Evolutionary conservation across 768 basidiomycete genomes (phyloP).

Genomic region (Xerocomus brunneocitrinus): DNA sequence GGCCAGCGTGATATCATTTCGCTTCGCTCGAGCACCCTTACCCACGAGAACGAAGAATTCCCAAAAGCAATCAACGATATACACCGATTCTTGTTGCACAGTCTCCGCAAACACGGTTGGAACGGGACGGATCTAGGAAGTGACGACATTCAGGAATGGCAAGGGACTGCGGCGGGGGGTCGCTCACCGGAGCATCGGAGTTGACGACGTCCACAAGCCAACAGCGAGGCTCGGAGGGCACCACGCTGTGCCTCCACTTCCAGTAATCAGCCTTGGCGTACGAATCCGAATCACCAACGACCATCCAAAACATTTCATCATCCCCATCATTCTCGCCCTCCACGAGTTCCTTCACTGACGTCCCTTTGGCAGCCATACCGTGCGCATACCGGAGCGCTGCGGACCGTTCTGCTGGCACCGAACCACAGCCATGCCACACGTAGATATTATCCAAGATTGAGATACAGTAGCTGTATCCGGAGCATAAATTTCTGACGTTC

Average conservation of each 20-base stretch:
- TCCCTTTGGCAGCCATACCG: conserved; percentile 37
- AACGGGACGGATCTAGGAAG: conserved; percentile 43
- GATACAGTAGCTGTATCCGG: conserved; percentile 79
- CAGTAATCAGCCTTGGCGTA: conserved; percentile 82
- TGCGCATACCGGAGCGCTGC: conserved; percentile 62
- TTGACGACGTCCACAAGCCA: conserved; percentile 53
- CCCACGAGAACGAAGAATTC: conserved; percentile 78
- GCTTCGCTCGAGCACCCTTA: conserved; percentile 54
- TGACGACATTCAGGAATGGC: conserved; percentile 1
- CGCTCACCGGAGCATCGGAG: conserved; percentile 38
- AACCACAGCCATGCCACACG: conserved; percentile 80
- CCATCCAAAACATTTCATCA: conserved; percentile 85
- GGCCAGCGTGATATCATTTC: conserved; percentile 58
- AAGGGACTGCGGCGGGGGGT: background rate
- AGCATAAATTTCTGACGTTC: conserved; percentile 68
- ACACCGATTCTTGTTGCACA: conserved; percentile 44
- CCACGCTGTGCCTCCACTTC: conserved; percentile 57
- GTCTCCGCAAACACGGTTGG: conserved; percentile 39
- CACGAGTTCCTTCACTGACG: conserved; percentile 47
- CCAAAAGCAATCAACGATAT: conserved; percentile 72
- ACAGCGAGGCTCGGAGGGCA: conserved; percentile 43
- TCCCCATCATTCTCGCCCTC: conserved; percentile 60
- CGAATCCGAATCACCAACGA: conserved; percentile 61
- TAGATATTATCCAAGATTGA: conserved; percentile 67
- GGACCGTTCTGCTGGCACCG: conserved; percentile 50